phyloP scores from a whole-genome alignment of 2,329 filamentous ascomycete species.

The Geosmithia flava region DNA sequence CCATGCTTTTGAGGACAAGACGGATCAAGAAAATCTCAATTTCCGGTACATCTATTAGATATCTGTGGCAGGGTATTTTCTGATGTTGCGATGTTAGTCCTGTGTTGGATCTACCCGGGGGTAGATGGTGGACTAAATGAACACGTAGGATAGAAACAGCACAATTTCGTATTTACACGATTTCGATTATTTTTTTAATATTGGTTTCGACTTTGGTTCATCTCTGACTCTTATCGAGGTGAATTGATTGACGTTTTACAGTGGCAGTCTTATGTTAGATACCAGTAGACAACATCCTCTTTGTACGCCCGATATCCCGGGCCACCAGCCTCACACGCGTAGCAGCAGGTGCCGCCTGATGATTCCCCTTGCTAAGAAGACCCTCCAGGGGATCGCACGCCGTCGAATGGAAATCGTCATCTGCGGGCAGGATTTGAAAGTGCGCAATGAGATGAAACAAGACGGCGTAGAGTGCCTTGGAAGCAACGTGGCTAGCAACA shows the following conservation, averaged over 20 bases:
- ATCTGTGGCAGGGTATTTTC: not conserved
- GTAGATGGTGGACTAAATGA: not conserved
- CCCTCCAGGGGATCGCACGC: constrained; percentile 8
- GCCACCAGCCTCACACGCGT: constrained; percentile 5
- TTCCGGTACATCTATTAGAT: constrained; percentile 43
- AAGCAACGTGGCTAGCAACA: constrained; percentile 37
- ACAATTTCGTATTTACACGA: no score
- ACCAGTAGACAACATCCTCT: constrained; percentile 2
- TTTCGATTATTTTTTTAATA: no score
- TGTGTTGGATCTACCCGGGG: not conserved
- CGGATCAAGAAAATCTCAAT: constrained; percentile 46
- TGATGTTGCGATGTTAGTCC: not conserved
- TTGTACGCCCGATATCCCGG: constrained; percentile 1
- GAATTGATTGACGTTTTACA: no score
- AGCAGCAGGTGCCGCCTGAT: constrained; percentile 7
- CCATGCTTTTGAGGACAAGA: constrained; percentile 51
- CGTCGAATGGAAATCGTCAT: constrained; percentile 3
- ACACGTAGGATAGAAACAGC: no score
- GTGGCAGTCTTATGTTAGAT: no score
- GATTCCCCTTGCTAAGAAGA: constrained; percentile 7
- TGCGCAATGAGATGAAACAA: constrained; percentile 37
- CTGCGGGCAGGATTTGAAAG: constrained; percentile 27
- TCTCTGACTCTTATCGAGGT: no score
- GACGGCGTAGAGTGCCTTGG: constrained; percentile 38
- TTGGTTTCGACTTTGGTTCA: no score